A percentile compares a stretch with the other conserved stretches of the same genome.
Conservation (phyloP, 495 filamentous ascomycete species). For the Hypoxylon trugodes region DNA sequence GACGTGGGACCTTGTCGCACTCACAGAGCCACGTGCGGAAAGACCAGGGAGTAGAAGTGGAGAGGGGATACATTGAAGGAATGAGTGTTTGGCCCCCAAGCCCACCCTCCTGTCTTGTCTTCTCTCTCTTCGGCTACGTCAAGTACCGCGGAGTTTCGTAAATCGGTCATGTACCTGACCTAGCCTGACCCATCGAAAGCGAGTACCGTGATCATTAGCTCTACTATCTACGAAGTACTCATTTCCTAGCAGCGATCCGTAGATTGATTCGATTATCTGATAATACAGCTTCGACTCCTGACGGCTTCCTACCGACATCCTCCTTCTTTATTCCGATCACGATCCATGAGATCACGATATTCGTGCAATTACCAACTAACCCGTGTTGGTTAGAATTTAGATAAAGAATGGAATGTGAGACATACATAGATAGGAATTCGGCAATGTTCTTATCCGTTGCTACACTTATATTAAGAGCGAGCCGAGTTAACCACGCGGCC, state of each 20-base stretch:
- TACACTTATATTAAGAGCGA: conserved; percentile 16
- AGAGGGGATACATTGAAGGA: too few relatives aligned
- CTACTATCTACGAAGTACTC: too few relatives aligned
- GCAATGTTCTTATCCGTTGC: conserved; percentile 9
- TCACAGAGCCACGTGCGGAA: conserved; percentile 33
- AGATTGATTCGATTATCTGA: not conserved
- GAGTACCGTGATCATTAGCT: conserved; percentile 4
- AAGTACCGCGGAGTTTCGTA: conserved; percentile 1
- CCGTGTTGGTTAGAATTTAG: not conserved
- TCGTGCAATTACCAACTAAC: not conserved
- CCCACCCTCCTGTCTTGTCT: conserved; percentile 19
- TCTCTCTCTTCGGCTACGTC: not conserved
- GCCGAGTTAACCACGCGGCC: conserved; percentile 18
- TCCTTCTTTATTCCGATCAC: not conserved
- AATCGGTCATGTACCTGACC: conserved; percentile 5
- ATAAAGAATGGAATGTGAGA: conserved; percentile 9
- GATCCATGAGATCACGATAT: not conserved
- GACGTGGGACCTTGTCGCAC: conserved; percentile 17
- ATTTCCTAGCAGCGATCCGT: conserved; percentile 1
- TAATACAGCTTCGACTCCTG: not conserved
- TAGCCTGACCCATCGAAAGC: too few relatives aligned
- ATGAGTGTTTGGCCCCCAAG: conserved; percentile 16
- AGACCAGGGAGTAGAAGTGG: conserved; percentile 10
- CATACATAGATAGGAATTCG: conserved; percentile 1
- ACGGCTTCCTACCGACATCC: not conserved